A percentile compares a stretch with the other conserved stretches of the same genome.
Conservation (phyloP, 2,329 filamentous ascomycete genomes). For the Podosphaera fusca region DNA sequence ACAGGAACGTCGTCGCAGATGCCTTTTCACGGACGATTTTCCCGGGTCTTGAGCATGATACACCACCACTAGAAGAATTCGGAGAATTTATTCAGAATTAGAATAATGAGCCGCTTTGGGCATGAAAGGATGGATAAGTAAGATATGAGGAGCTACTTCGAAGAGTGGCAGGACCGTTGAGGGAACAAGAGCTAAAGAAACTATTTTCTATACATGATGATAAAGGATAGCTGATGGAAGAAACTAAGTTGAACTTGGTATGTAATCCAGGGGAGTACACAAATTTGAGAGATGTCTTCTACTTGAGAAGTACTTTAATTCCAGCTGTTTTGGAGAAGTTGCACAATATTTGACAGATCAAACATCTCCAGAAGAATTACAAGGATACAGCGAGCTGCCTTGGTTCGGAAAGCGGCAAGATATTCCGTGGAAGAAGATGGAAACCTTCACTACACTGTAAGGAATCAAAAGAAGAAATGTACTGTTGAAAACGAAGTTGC, state of each 20-base stretch:
- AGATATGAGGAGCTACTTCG: not conserved
- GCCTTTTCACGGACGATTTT: not conserved
- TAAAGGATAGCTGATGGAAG: no score
- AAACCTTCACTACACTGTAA: not conserved
- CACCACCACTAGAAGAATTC: not conserved
- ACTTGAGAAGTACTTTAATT: not conserved
- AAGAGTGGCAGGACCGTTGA: not conserved
- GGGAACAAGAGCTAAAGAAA: not conserved
- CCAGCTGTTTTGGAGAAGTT: not conserved
- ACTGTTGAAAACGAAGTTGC: not conserved
- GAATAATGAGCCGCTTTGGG: not conserved
- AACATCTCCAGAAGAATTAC: not conserved
- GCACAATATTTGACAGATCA: not conserved
- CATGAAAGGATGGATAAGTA: not conserved
- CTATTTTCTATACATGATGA: no score
- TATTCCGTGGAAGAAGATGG: no score
- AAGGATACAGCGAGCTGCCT: not conserved
- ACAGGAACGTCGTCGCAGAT: not conserved
- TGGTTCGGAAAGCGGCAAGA: not conserved
- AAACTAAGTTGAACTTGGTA: no score
- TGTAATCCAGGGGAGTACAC: no score
- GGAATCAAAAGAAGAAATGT: not conserved
- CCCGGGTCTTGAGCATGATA: not conserved
- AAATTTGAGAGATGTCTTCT: no score
- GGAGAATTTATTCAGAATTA: not conserved